Conservation (phyloP, 2,329 filamentous ascomycete species). For the Cladophialophora bantiana region DNA sequence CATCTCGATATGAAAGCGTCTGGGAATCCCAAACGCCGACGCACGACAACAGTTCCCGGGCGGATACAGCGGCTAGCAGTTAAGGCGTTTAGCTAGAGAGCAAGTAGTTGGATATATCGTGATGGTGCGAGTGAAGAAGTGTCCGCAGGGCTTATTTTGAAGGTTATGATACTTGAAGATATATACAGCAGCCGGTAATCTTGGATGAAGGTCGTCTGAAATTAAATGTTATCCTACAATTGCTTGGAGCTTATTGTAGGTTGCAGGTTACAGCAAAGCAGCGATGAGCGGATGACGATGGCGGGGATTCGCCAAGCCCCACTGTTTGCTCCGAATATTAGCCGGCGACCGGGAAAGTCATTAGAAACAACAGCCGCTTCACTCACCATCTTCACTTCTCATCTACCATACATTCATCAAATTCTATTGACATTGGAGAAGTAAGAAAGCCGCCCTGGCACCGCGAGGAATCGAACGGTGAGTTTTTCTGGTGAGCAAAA, state of each 20-base stretch:
- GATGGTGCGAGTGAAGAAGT: not conserved
- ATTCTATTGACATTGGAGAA: no score
- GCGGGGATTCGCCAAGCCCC: conserved; percentile 16
- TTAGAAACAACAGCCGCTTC: no score
- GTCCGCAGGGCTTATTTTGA: not conserved
- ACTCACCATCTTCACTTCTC: no score
- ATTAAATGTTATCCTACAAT: not conserved
- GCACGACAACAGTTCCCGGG: not conserved
- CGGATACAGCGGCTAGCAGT: not conserved
- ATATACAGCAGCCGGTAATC: not conserved
- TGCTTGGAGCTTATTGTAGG: conserved; percentile 8
- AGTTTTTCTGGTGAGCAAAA: not conserved
- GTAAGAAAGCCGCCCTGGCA: no score
- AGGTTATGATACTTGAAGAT: not conserved
- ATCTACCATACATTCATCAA: no score
- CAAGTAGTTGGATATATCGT: not conserved
- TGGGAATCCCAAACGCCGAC: not conserved
- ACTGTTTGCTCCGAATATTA: conserved; percentile 2
- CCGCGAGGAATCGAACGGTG: not conserved
- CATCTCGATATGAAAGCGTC: conserved; percentile 28
- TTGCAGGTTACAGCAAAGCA: not conserved
- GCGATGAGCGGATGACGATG: conserved; percentile 14
- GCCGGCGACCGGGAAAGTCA: not conserved
- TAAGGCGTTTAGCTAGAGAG: not conserved
- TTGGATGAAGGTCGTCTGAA: not conserved